Percentiles rank a stretch among this genome's conserved stretches.
These are phyloP conservation scores for Coemansia sp. DNA, from an alignment of 371 early-diverging fungal genomes.

Conservation along the genomic window DNA sequence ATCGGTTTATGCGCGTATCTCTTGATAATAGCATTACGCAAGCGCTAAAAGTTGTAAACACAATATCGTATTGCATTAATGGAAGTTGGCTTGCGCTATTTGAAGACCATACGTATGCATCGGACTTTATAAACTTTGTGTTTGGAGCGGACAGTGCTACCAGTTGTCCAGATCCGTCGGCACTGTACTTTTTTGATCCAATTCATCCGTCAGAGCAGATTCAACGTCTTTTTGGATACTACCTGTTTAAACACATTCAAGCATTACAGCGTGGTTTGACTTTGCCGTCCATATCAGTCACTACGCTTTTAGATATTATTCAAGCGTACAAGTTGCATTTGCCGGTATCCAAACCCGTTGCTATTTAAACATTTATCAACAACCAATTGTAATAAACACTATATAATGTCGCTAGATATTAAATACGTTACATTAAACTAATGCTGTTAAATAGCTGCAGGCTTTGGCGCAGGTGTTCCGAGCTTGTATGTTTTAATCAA, in stretches of 20 bases:
- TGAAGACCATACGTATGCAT: slow-evolving; percentile 10
- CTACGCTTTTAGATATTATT: neutral
- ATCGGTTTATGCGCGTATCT: slow-evolving; percentile 14
- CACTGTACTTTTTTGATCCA: slow-evolving; percentile 20
- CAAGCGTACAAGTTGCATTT: neutral
- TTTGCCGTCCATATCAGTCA: neutral
- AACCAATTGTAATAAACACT: neutral
- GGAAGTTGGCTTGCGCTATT: slow-evolving; percentile 9
- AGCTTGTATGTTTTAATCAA: slow-evolving; percentile 25
- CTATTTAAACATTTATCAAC: neutral
- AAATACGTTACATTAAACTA: too few species aligned
- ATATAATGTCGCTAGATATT: neutral
- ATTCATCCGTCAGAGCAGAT: slow-evolving; percentile 34
- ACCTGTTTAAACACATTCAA: neutral
- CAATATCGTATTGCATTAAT: slow-evolving; percentile 19
- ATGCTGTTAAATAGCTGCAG: slow-evolving; percentile 8
- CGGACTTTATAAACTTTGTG: slow-evolving; percentile 9
- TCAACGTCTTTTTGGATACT: slow-evolving; percentile 33
- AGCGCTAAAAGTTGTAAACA: slow-evolving; percentile 21
- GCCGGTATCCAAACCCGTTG: slow-evolving; percentile 3
- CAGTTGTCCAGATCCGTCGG: slow-evolving; percentile 12
- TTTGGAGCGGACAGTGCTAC: neutral
- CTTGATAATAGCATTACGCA: neutral
- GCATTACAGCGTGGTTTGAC: neutral
- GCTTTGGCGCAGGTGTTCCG: slow-evolving; percentile 24